These are phyloP conservation scores for Cutaneotrichosporon sp. DNA, from an alignment of 1,284 basidiomycete species.

Conservation along the genomic window DNA sequence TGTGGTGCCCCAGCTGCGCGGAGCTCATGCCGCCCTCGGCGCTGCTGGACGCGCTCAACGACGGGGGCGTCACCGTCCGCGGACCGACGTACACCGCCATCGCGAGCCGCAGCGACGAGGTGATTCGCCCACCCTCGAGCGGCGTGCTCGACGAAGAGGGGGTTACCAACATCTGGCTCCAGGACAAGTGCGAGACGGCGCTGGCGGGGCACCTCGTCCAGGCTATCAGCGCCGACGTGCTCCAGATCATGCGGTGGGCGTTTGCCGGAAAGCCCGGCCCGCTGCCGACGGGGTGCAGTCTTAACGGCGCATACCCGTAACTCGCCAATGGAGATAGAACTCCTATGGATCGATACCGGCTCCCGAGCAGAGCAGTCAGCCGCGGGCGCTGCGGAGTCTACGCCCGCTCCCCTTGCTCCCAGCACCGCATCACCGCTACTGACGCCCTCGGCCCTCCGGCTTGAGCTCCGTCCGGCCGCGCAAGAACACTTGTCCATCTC, in stretches of 20 bases:
- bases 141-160: constrained; percentile 14
- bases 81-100: constrained; percentile 17
- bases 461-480: too few species aligned
- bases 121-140: constrained; percentile 11
- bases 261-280: not conserved
- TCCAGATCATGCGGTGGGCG: constrained; percentile 7
- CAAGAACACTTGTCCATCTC: too few species aligned
- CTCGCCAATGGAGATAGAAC: too few species aligned
- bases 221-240: constrained; percentile 6
- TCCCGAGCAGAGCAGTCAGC: too few species aligned
- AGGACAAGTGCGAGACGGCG: constrained; percentile 9
- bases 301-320: not conserved
- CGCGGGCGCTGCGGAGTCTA: too few species aligned
- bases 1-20: constrained; percentile 11
- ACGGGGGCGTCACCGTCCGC: constrained; percentile 14
- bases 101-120: constrained; percentile 7
- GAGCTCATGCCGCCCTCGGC: constrained; percentile 10
- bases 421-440: too few species aligned
- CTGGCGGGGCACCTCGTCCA: not conserved
- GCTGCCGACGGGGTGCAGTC: not conserved
- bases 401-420: too few species aligned
- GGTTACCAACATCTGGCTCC: constrained; percentile 17
- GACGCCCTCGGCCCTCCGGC: too few species aligned
- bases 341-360: too few species aligned
- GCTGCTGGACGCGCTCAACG: constrained; percentile 11